phyloP scores from a whole-genome alignment of 164 flowering plant species.

The Vitis cinerea region DNA sequence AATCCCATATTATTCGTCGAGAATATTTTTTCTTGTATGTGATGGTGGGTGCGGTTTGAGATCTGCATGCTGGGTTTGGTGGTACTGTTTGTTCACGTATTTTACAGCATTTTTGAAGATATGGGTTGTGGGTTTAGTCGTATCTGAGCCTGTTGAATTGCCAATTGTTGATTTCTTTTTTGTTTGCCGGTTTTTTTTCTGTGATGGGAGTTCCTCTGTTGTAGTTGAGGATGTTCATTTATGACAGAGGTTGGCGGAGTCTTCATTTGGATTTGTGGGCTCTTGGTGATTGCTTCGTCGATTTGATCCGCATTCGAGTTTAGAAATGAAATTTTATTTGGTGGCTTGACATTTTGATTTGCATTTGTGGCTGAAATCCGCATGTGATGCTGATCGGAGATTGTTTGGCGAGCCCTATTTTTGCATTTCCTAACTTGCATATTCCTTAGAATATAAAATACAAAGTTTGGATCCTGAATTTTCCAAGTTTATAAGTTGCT shows the following conservation, averaged over 20 bases:
- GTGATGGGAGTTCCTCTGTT: not conserved
- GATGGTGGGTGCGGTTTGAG: slow-evolving; percentile 10
- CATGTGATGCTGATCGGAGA: too few relatives aligned
- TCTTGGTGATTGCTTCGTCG: not conserved
- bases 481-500: too few relatives aligned
- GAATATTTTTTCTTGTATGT: not conserved
- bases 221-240: not conserved
- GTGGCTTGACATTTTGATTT: not conserved
- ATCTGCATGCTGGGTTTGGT: slow-evolving; percentile 11
- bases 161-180: too few relatives aligned
- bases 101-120: slow-evolving; percentile 2
- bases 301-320: not conserved
- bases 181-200: too few relatives aligned
- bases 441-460: too few relatives aligned
- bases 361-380: not conserved
- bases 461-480: too few relatives aligned
- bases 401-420: too few relatives aligned
- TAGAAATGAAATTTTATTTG: not conserved
- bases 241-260: slow-evolving; percentile 1
- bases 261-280: not conserved
- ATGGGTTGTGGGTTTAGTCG: not conserved
- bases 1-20: not conserved
- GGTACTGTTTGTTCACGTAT: not conserved
- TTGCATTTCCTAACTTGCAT: too few relatives aligned
- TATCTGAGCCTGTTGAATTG: not conserved